Base-by-base conservation (phyloP, 108 stramenopile genomes). In the Nitzschia sp. region DNA sequence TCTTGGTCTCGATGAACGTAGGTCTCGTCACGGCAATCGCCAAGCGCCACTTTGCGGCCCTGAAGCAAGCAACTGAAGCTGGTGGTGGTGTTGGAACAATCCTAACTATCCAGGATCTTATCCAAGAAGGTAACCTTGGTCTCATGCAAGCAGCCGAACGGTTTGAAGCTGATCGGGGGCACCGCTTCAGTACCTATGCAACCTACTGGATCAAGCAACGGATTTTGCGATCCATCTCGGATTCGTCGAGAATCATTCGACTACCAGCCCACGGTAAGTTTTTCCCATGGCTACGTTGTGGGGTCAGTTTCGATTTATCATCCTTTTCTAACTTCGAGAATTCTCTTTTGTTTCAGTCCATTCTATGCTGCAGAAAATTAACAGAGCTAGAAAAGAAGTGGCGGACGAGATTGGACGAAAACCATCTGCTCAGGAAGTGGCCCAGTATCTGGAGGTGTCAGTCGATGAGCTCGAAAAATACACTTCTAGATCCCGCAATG, bases 141-240 rank as follows among this genome's bases (percentile, higher is more conserved):
- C 76, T 97, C 19, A 88, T 96, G 86, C 80, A 93, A 67, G 97
- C 98, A 28, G 95, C 93, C 6, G 98, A 97, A 67, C 86, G 94
- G 59, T 98, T 91, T 70, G 94, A 97, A 66, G 92, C 95, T 1
- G 74, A 73, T 30, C 77, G 85, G 18, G 96, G 96, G 11, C 85
- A 83, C 57, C 81, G 90, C 36, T 96, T 98, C 70, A 82, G 79
- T 28, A 98, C 98, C 6, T 98, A 98, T 78, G 96, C 95, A 0
- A 82, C 91, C 24, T 96, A 85, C 69, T 98, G 98, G 98, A 84
- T 98, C 19, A 77, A 88, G 46, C 98, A 98, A 77, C 65, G 95
- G 13, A 89, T 98, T 23, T 53, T 90, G 13, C 84, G 93, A n/a
- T 82, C 90, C 34, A 90, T 96, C 47, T 85, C 86, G 0, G 94